Conservation (phyloP, 139 green algal species). For the Chlamydomonas schloesseri region DNA sequence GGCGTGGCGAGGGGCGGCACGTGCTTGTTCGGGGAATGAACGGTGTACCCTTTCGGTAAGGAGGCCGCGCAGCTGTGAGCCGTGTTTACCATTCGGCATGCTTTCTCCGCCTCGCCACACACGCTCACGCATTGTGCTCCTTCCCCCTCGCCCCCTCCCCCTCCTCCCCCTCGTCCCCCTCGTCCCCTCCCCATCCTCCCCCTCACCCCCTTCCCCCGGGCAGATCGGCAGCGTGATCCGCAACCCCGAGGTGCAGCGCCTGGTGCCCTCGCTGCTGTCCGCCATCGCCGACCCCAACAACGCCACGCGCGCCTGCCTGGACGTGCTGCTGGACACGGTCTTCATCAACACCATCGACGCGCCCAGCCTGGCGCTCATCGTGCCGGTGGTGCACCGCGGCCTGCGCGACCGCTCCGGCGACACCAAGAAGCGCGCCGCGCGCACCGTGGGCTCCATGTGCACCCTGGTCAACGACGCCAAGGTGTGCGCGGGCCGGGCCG, state of each 20-base stretch:
- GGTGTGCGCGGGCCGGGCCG: conserved; percentile 45
- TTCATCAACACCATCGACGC: conserved; percentile 98
- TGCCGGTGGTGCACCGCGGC: conserved; percentile 93
- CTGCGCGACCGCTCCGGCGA: conserved; percentile 92
- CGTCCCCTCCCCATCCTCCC: background rate
- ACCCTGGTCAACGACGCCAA: conserved; percentile 92
- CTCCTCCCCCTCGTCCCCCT: background rate
- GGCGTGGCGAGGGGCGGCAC: too few species aligned
- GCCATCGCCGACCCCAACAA: conserved; percentile 90
- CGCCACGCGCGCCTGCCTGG: conserved; percentile 71
- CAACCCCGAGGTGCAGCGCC: conserved; percentile 92
- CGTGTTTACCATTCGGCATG: too few species aligned
- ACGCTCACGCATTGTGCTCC: too few species aligned
- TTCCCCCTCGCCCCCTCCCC: background rate
- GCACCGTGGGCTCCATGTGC: conserved; percentile 97
- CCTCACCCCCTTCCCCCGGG: background rate
- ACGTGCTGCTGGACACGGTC: conserved; percentile 88
- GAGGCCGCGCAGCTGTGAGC: too few species aligned
- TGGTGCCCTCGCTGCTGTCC: conserved; percentile 88
- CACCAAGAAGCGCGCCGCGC: conserved; percentile 92
- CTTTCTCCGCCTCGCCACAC: too few species aligned
- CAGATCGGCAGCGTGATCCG: conserved; percentile 93
- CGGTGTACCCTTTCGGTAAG: too few species aligned
- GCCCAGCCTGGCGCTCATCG: conserved; percentile 92
- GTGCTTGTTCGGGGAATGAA: too few species aligned